Evolutionary conservation across 1,139 yeast genomes (phyloP), one percentile per base, ranked within the genome.

Genomic region (Debaryomycetaceae sp.): DNA sequence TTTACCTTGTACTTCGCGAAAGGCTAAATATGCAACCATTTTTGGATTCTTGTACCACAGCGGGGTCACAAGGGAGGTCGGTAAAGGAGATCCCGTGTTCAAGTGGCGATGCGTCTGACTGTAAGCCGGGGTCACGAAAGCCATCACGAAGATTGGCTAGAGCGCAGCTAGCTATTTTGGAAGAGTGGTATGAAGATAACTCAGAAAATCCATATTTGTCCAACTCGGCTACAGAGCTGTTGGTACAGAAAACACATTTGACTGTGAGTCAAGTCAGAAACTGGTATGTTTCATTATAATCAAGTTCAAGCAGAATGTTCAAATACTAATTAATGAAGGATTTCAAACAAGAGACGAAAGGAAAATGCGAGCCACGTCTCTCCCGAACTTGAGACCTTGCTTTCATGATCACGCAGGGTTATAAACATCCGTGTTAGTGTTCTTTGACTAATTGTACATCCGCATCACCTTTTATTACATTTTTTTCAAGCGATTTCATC

Each of bases 271-370:
- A 39, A 26, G 34, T 39, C 5, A 32, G 30, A 23, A 35, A 35
- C 25, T 39, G 43, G 40, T 38, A 39, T 22, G 43, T 39, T 26
- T 15, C n/a, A 8, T 7, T 22, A 8, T 22, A 8, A 16, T 12
- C 12, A 23, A n/a, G 18, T 22, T 23, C 15, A 7, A 4, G 13
- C 5, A n/a, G 19, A 13, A 13, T 22, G 22, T 11, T 19, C 22
- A 19, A 23, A 6, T 28, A 37, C 32, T 33, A 30, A 32, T 11
- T 12, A 32, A 27, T 22, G n/a, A 23, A 36, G 40, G 41, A 31
- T 33, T 13, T 37, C 41, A 5, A 34, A 36, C 27, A 32, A 27
- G 27, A 29, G 41, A 30, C 30, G 40, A 25, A 38, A 34, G 25
- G 36, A 34, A 19, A 34, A 32, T 22, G 15, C 29, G 7, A 23